Evolutionary conservation across 352 stramenopile genomes (phyloP).

Genomic region (Plasmopara viticola): DNA sequence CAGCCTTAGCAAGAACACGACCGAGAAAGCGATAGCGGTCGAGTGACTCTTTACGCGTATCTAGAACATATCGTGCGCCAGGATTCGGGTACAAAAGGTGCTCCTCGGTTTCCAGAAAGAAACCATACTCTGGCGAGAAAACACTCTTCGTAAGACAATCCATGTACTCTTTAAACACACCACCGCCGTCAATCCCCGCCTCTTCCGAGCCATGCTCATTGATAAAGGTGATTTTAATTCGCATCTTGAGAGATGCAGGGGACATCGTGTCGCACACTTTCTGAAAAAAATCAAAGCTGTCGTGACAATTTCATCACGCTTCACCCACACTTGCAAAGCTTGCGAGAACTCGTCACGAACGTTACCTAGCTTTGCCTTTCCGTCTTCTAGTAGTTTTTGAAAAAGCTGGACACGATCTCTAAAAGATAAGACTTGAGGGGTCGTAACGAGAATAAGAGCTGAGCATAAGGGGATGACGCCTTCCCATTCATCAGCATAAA

Average conservation of each 20-base stretch:
- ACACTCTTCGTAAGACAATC: slow-evolving; percentile 84
- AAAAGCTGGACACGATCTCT: slow-evolving; percentile 70
- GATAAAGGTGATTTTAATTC: slow-evolving; percentile 90
- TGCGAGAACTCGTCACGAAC: slow-evolving; percentile 54
- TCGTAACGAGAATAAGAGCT: slow-evolving; percentile 57
- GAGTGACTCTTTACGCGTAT: slow-evolving; percentile 71
- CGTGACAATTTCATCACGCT: slow-evolving; percentile 84
- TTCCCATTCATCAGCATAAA: slow-evolving; percentile 38
- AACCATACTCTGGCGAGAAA: slow-evolving; percentile 78
- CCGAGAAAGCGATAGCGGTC: slow-evolving; percentile 94
- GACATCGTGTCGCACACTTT: slow-evolving; percentile 48
- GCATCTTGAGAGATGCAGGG: slow-evolving; percentile 66
- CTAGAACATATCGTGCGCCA: slow-evolving; percentile 60
- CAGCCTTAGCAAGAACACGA: slow-evolving; percentile 91
- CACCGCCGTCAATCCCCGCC: slow-evolving; percentile 94
- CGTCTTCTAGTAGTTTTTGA: slow-evolving; percentile 58
- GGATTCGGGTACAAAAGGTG: slow-evolving; percentile 94
- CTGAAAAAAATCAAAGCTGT: slow-evolving; percentile 85
- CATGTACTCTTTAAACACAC: slow-evolving; percentile 97
- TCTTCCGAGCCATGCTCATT: slow-evolving; percentile 93
- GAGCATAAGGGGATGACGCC: slow-evolving; percentile 28
- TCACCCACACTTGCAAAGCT: slow-evolving; percentile 53
- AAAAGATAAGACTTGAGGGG: slow-evolving; percentile 80
- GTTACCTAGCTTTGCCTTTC: slow-evolving; percentile 40
- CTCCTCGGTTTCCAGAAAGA: slow-evolving; percentile 82